phyloP scores from a whole-genome alignment of 306 rosid genomes.

The Cicer cuneatum region DNA sequence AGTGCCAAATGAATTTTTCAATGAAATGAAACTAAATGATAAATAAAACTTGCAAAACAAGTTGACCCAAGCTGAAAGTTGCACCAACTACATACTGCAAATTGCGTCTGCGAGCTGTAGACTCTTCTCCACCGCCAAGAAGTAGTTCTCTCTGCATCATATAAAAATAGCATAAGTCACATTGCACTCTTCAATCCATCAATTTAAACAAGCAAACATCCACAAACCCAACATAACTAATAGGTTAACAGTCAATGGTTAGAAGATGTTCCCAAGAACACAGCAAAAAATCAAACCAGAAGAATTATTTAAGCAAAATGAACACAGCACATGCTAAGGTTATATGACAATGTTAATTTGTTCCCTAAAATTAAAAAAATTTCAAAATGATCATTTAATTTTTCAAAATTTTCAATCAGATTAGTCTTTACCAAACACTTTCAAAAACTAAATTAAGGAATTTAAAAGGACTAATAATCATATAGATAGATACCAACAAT shows the following conservation, averaged over 20 bases:
- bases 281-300: slow-evolving; percentile 7
- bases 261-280: background rate
- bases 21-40: background rate
- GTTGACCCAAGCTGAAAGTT: slow-evolving; percentile 4
- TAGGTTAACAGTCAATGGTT: background rate
- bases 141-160: slow-evolving; percentile 79
- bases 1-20: slow-evolving; percentile 36
- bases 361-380: background rate
- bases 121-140: slow-evolving; percentile 91
- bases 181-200: slow-evolving; percentile 16
- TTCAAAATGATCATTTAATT: background rate
- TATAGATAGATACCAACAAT: background rate
- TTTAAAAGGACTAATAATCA: background rate
- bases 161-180: slow-evolving; percentile 26
- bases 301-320: slow-evolving; percentile 14
- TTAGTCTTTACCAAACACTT: background rate
- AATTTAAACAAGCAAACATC: slow-evolving; percentile 5
- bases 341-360: background rate
- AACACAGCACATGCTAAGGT: background rate
- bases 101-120: slow-evolving; percentile 84
- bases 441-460: background rate
- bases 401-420: background rate
- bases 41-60: slow-evolving; percentile 20
- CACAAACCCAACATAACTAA: slow-evolving; percentile 19
- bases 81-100: slow-evolving; percentile 70